Base-by-base conservation (phyloP, 2,329 filamentous ascomycete genomes). In the Aspergillus fructus region DNA sequence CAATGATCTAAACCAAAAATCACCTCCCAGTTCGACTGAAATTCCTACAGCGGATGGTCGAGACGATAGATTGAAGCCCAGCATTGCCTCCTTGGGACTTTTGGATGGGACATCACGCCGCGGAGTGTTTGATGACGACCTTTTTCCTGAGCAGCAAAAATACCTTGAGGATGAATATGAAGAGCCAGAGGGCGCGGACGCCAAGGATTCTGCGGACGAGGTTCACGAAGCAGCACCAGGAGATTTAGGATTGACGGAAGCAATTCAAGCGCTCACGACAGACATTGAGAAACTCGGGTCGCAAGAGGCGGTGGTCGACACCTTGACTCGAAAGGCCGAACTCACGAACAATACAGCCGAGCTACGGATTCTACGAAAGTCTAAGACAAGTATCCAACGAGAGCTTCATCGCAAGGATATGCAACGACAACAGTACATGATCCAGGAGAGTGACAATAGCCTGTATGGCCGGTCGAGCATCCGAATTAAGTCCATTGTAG, bases 401-500 rank as follows among this genome's bases (percentile, higher is more conserved):
- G 94, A 99, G 73, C 92, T 97, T 54, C 85, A 91, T 56, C 87
- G 93, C 34, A 99, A 97, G 71, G 93, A 97, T 74, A 84, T 99
- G 68, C 94, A 99, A 72, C 85, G 93, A 52, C 94, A 96, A 73
- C 96, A 99, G 71, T 99, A 99, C 66, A 91, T 96, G 46, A 87
- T 97, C 7, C 94, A 99, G 74, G 94, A 99, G 75, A 97, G 92
- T 69, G 96, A 99, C 72, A 99, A 96, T 73, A 96, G 92, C 72
- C 81, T 99, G 23, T 97, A 96, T 68, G 94, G 94, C 2, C 89
- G 93, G 17, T 93, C 94, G 2, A 91, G 87, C 0, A 86, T 97
- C 66, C 89, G 85, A 66, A 97, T 99, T 71, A 94, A 94, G 69
- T 91, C 90, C 0, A 93, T 96, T 53, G 91, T 96, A 76, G 91